These are phyloP conservation scores for Debaryomyces subglobosus DNA, from an alignment of 1,139 yeast species.

Conservation along the genomic window DNA sequence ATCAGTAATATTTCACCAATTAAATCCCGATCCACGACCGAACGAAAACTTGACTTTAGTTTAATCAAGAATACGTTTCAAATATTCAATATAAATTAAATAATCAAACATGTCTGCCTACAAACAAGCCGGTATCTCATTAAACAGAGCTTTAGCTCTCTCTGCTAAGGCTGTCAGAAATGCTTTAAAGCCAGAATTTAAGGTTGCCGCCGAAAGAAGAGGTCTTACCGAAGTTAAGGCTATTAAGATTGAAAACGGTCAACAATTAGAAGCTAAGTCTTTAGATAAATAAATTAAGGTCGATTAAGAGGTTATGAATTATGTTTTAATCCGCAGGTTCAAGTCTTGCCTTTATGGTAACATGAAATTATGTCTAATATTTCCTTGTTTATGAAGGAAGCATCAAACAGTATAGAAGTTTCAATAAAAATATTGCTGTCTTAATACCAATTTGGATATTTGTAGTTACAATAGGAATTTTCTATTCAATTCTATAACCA, in stretches of 20 bases:
- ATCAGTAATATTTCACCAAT: slow-evolving; percentile 10
- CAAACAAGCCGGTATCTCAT: slow-evolving; percentile 86
- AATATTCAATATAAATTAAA: not conserved
- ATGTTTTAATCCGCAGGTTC: slow-evolving; percentile 3
- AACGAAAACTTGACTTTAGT: not conserved
- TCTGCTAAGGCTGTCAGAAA: slow-evolving; percentile 89
- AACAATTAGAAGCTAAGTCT: slow-evolving; percentile 38
- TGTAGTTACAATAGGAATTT: slow-evolving; percentile 2
- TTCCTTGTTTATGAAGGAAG: slow-evolving; percentile 1
- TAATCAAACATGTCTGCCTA: slow-evolving; percentile 61
- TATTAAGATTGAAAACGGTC: slow-evolving; percentile 75
- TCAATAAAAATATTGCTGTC: slow-evolving; percentile 5
- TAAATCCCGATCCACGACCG: slow-evolving; percentile 10
- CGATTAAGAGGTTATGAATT: not conserved
- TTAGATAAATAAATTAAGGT: slow-evolving; percentile 24
- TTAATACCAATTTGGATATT: not conserved
- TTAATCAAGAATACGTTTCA: not conserved
- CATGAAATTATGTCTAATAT: slow-evolving; percentile 1
- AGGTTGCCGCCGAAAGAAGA: slow-evolving; percentile 76
- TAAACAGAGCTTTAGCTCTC: slow-evolving; percentile 88
- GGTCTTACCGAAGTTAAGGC: slow-evolving; percentile 75
- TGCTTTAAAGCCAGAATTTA: slow-evolving; percentile 86
- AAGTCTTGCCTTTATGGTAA: not conserved
- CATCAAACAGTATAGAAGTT: slow-evolving; percentile 4
- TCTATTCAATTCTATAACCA: not conserved